Percentiles rank a stretch among this genome's conserved stretches.
Conservation (phyloP, 352 stramenopile genomes). For the Phytophthora nicotianae region DNA sequence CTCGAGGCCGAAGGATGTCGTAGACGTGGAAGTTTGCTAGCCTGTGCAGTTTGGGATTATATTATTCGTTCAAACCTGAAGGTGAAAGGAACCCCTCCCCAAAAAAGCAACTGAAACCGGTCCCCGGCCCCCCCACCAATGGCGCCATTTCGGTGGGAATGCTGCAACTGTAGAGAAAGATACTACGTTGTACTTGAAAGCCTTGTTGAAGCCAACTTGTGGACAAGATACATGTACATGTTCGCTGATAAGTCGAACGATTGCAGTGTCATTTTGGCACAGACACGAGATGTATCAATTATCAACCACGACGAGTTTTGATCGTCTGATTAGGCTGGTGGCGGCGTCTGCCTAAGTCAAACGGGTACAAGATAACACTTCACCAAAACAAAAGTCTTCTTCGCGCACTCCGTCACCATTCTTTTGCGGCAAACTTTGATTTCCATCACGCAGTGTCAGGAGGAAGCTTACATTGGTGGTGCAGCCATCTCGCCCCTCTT, state of each 20-base stretch:
- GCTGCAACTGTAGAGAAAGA: background rate
- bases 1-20: constrained; percentile 24
- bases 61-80: constrained; percentile 5
- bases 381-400: background rate
- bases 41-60: background rate
- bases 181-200: background rate
- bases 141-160: background rate
- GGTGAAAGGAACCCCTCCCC: background rate
- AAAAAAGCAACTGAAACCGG: too few species aligned
- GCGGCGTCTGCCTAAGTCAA: constrained; percentile 3
- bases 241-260: constrained; percentile 5
- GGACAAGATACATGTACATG: constrained; percentile 19
- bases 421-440: background rate
- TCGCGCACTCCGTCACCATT: background rate
- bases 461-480: background rate
- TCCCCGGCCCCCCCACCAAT: background rate
- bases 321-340: background rate
- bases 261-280: constrained; percentile 1
- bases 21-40: too few species aligned
- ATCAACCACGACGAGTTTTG: background rate
- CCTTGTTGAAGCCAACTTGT: constrained; percentile 3
- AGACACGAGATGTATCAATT: background rate
- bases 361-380: background rate
- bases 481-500: background rate
- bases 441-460: background rate